Evolutionary conservation across 768 basidiomycete species (phyloP), one percentile per base, ranked within the genome.

Genomic region (Russula vinacea): DNA sequence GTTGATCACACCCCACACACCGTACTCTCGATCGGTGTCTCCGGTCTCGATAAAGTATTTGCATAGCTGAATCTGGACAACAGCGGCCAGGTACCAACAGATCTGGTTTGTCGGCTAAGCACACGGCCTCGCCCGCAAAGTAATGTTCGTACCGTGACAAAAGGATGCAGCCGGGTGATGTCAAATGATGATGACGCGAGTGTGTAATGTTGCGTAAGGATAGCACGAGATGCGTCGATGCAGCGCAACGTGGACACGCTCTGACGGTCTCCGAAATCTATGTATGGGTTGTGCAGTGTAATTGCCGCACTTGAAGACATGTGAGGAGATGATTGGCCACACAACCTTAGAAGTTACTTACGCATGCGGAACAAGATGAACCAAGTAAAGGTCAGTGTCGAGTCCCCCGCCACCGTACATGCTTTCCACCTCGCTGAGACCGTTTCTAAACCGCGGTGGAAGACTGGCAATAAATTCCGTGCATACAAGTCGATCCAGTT

Each of bases 11-110:
- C 89, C 89, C 91, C 92, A 94, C 11, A 89, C 86, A 1, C 84
- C 84, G 35, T 87, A 84, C 74, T 94, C 91, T 66, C 84, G 78
- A 55, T 83, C 83, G 16, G 78, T 77, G 74, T 93, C 90, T n/a
- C 86, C 85, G 52, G 84, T 83, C 72, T 92, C 89, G 64, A 94
- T 92, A 71, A 86, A 88, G 70, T 90, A 86, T 71, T 90, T 91
- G 81, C 91, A 94, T 44, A 90, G 78, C 69, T 93, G 90, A 53
- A 93, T 85, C 71, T 92, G 87, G 5, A 93, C 89, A 5, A 90
- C 90, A 16, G 92, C 91, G 8, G 91, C 92, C 17, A 94, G 83
- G 74, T 94, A 93, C 91, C 91, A 94, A 73, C 90, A 92, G 52
- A 93, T 92, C 89, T 91, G 53, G 49, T 70, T 1, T 42, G 26